Evolutionary conservation across 164 flowering plant genomes (phyloP).

Genomic region (Aristolochia californica): DNA sequence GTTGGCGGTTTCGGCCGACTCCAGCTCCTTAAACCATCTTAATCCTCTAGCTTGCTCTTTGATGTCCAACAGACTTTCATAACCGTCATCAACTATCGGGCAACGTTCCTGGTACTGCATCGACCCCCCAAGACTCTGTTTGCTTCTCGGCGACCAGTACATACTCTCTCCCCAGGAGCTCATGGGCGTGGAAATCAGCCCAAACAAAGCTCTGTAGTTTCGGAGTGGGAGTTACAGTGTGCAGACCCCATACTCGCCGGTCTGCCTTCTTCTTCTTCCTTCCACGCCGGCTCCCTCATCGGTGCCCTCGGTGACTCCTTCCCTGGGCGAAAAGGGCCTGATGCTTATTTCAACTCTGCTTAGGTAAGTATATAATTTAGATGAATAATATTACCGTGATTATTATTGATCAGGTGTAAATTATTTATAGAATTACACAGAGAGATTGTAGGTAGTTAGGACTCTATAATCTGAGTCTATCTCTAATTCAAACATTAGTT

Average conservation of each 20-base stretch:
- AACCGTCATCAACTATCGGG: constrained; percentile 45
- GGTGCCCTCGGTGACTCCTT: constrained; percentile 63
- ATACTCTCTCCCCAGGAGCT: constrained; percentile 23
- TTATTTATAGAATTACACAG: too few species aligned
- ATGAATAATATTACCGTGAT: too few species aligned
- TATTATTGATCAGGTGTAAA: too few species aligned
- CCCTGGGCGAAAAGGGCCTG: constrained; percentile 56
- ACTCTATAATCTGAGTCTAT: too few species aligned
- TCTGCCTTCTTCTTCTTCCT: constrained; percentile 50
- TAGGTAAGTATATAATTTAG: too few species aligned
- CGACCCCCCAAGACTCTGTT: not conserved
- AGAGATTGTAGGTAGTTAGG: too few species aligned
- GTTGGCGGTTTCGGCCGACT: constrained; percentile 35
- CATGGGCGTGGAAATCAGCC: constrained; percentile 57
- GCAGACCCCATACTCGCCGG: constrained; percentile 35
- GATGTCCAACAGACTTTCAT: constrained; percentile 67
- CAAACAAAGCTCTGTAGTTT: constrained; percentile 24
- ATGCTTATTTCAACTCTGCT: constrained; percentile 35
- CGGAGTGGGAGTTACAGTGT: constrained; percentile 49
- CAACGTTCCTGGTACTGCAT: constrained; percentile 50
- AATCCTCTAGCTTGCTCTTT: constrained; percentile 46
- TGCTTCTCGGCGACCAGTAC: constrained; percentile 11
- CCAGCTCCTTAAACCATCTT: constrained; percentile 38
- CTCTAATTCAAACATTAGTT: too few species aligned
- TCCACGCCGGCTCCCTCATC: constrained; percentile 51